phyloP scores from a whole-genome alignment of 768 basidiomycete species.

The Phlebiopsis gigantea region DNA sequence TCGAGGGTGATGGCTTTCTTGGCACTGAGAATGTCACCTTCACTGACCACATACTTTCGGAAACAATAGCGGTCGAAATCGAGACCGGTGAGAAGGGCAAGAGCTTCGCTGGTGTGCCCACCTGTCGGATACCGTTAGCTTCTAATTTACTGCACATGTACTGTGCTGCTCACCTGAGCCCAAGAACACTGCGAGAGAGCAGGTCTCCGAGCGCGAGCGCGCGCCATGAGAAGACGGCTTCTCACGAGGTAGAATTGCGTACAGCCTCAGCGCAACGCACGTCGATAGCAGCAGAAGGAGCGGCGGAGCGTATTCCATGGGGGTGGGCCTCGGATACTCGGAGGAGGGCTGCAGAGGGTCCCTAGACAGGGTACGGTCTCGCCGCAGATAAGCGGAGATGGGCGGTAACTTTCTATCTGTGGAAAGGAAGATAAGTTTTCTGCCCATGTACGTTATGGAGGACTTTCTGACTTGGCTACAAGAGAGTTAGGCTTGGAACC shows the following conservation, averaged over 20 bases:
- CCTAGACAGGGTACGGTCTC: background rate
- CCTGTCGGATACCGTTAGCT: slow-evolving; percentile 41
- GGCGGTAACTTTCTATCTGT: background rate
- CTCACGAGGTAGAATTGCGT: slow-evolving; percentile 17
- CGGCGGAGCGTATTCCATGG: background rate
- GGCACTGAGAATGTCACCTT: slow-evolving; percentile 76
- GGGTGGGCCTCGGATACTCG: background rate
- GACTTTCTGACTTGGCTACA: background rate
- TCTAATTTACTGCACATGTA: background rate
- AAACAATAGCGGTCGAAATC: slow-evolving; percentile 71
- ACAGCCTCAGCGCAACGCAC: slow-evolving; percentile 12
- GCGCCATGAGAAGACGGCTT: slow-evolving; percentile 10
- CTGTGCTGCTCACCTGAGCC: slow-evolving; percentile 66
- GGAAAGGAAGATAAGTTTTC: background rate
- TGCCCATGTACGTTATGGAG: background rate
- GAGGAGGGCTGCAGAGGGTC: background rate
- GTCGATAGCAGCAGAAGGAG: background rate
- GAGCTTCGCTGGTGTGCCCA: slow-evolving; percentile 89
- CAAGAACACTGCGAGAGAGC: slow-evolving; percentile 76
- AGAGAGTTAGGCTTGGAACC: background rate
- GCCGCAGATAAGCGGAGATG: slow-evolving; percentile 1
- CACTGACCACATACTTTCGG: slow-evolving; percentile 75
- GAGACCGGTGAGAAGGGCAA: slow-evolving; percentile 65
- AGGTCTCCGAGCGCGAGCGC: slow-evolving; percentile 19
- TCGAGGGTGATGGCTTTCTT: slow-evolving; percentile 70